Conservation (phyloP, 306 rosid genomes). For the Trifolium subterraneum region DNA sequence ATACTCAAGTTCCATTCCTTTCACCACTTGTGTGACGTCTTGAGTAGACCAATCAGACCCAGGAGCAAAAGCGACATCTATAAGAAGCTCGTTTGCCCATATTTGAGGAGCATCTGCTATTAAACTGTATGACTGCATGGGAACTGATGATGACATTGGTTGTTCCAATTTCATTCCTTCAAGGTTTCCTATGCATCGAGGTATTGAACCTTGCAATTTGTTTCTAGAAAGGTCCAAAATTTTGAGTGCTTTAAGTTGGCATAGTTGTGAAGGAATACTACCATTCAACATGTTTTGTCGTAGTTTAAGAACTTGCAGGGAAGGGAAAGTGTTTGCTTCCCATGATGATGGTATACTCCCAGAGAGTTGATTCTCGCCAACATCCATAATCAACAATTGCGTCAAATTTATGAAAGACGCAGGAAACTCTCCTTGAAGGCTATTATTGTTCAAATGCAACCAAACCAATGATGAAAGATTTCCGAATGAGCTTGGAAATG, state of each 20-base stretch:
- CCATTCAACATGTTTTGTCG: conserved; percentile 21
- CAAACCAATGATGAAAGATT: not conserved
- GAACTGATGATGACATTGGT: not conserved
- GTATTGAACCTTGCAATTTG: conserved; percentile 29
- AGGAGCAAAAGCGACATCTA: too few species aligned
- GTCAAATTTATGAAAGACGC: not conserved
- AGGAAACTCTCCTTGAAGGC: conserved; percentile 11
- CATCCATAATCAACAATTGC: not conserved
- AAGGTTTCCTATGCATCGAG: conserved; percentile 25
- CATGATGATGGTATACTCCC: conserved; percentile 37
- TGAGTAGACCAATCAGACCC: rapidly evolving
- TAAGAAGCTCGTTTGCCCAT: too few species aligned
- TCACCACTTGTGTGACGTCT: not conserved
- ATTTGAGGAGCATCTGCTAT: too few species aligned
- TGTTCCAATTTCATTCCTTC: not conserved
- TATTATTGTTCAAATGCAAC: conserved; percentile 42
- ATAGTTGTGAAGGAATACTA: conserved; percentile 32
- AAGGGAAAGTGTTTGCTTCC: not conserved
- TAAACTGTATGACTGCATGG: not conserved
- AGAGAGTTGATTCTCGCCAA: conserved; percentile 32
- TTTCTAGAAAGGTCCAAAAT: conserved; percentile 32
- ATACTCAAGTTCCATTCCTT: conserved; percentile 31
- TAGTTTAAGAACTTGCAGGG: conserved; percentile 32
- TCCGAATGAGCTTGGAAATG: not conserved
- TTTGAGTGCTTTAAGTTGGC: conserved; percentile 10